These are phyloP conservation scores for Eremothecium sinecaudum DNA, from an alignment of 1,139 yeast species.

Conservation along the genomic window DNA sequence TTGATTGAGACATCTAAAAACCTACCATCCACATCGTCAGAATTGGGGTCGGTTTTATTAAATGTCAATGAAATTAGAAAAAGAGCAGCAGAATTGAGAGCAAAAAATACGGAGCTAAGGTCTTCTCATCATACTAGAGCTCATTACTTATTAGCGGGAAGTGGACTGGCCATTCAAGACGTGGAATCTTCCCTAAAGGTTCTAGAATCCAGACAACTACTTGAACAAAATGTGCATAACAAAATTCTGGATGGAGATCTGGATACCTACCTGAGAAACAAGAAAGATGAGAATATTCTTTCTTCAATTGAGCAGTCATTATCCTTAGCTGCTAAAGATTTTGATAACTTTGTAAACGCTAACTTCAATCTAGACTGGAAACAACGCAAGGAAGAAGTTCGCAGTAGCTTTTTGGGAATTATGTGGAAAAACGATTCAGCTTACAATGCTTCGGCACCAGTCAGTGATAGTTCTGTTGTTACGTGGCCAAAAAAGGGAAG, in stretches of 20 bases:
- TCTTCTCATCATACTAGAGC: constrained; percentile 58
- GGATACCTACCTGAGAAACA: constrained; percentile 52
- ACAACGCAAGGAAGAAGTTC: constrained; percentile 59
- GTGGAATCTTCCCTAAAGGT: constrained; percentile 57
- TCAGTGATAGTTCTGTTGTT: constrained; percentile 5
- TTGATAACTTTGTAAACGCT: constrained; percentile 65
- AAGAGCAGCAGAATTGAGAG: constrained; percentile 55
- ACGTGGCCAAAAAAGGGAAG: constrained; percentile 29
- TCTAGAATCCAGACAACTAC: constrained; percentile 22
- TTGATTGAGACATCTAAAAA: constrained; percentile 27
- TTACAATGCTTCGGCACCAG: constrained; percentile 8
- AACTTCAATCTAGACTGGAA: constrained; percentile 81
- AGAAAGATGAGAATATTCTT: constrained; percentile 75
- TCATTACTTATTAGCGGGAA: constrained; percentile 80
- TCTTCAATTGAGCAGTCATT: constrained; percentile 79
- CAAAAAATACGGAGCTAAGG: constrained; percentile 31
- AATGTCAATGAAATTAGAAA: constrained; percentile 71
- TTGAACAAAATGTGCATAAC: constrained; percentile 19
- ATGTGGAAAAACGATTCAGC: constrained; percentile 16
- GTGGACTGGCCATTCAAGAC: constrained; percentile 84
- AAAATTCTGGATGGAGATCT: constrained; percentile 32
- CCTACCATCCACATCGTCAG: constrained; percentile 27
- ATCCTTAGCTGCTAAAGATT: constrained; percentile 66
- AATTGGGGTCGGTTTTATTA: constrained; percentile 28
- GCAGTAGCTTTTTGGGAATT: constrained; percentile 53